Evolutionary conservation across 352 stramenopile genomes (phyloP).

Genomic region (Plasmopara muralis): DNA sequence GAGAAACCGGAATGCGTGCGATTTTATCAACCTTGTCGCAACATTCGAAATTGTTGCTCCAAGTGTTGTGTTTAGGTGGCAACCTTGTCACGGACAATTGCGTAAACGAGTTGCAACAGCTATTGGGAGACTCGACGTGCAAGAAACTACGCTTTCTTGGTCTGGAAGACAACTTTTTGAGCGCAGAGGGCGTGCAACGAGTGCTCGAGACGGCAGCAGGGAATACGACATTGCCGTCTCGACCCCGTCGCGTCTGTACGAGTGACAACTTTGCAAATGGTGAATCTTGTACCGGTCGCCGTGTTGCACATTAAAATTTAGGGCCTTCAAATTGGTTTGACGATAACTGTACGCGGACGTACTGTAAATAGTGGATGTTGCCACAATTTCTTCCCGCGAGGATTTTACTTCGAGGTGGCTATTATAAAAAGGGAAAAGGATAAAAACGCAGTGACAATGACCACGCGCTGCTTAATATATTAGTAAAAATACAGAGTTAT

Average conservation of each 20-base stretch:
- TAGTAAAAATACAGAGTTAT: background rate
- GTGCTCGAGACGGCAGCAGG: constrained; percentile 51
- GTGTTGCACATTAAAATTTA: too few species aligned
- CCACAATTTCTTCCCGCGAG: too few species aligned
- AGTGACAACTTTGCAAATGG: constrained; percentile 14
- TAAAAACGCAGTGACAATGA: background rate
- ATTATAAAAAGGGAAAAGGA: too few species aligned
- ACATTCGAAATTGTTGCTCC: constrained; percentile 25
- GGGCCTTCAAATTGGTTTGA: too few species aligned
- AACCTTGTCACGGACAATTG: constrained; percentile 81
- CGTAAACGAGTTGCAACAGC: constrained; percentile 35
- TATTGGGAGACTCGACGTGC: constrained; percentile 33
- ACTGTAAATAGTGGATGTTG: too few species aligned
- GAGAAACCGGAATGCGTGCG: constrained; percentile 44
- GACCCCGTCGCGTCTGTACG: constrained; percentile 38
- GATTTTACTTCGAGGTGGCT: too few species aligned
- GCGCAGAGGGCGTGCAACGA: constrained; percentile 44
- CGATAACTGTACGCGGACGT: too few species aligned
- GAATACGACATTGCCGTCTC: constrained; percentile 34
- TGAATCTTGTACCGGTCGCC: background rate
- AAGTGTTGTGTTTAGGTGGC: constrained; percentile 70
- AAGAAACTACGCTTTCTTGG: constrained; percentile 60
- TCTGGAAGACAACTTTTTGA: constrained; percentile 79
- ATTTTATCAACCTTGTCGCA: constrained; percentile 31
- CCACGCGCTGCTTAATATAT: background rate